Base-by-base conservation (phyloP, 805 yeast genomes). In the Suhomyces sp. region DNA sequence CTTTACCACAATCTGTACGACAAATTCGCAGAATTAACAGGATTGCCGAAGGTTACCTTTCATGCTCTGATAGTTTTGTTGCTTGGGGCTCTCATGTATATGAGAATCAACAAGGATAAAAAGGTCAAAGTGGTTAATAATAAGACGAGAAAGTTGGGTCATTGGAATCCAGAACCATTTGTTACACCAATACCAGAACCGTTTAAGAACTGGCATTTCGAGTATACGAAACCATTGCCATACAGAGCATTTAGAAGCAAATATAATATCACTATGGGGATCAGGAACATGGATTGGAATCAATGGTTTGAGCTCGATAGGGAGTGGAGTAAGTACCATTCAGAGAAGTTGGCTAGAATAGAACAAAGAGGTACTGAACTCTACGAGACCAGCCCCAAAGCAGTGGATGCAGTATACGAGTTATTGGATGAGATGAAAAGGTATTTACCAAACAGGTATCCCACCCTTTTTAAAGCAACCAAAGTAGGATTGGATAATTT, bases 291-390 rank as follows among this genome's bases (percentile, higher is more conserved):
- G 86, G 81, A 83, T 47, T 80, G 79, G 77, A 70, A 80, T 50
- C 73, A 72, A 48, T 85, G 90, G 90, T 80, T 85, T 55, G 86
- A 85, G 62, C 71, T 86, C 53, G 90, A 85, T 64, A 83, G 82
- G 54, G 85, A 85, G 67, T 86, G 87, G 87, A 57, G 60, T 50
- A 77, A 77, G 54, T 85, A 64, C 58, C 88, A 85, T 62, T 60
- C 75, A 22, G 70, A 78, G 44, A 86, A 85, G 63, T 56, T 80
- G 45, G 66, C 72, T 50, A 73, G 90, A 59, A 58, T 85, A 46
- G 68, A 61, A 23, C 77, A 75, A 54, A 70, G 71, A 54, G 83
- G 83, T 6, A 63, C 62, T 7, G 80, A 80, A 52, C 63, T 79
- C 33, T 77, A 80, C 60, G 84, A 80, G 22, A 82, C 86, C 1